Evolutionary conservation across 345 rosid species (phyloP).

Genomic region (Hibiscus syriacus): DNA sequence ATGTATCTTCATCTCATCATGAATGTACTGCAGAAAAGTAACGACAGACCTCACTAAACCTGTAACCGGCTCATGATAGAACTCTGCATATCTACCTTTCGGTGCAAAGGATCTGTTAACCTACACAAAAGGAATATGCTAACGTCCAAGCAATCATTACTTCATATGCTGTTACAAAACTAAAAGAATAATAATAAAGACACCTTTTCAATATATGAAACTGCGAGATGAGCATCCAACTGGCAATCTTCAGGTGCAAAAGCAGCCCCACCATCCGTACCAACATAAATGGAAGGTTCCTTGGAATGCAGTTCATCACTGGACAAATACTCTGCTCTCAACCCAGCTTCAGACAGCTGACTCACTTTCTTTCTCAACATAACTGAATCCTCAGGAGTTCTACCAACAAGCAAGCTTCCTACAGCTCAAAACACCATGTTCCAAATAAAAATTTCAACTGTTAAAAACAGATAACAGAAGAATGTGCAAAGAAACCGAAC

Average conservation of each 20-base stretch:
- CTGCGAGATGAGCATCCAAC: conserved; percentile 68
- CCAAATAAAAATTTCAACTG: not conserved
- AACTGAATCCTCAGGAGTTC: conserved; percentile 42
- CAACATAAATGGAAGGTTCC: conserved; percentile 59
- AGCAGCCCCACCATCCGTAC: conserved; percentile 59
- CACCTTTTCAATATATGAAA: conserved; percentile 68
- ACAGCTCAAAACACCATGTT: conserved; percentile 8
- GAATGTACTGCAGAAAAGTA: not conserved
- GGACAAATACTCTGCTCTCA: conserved; percentile 60
- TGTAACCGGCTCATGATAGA: conserved; percentile 61
- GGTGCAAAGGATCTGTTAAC: conserved; percentile 50
- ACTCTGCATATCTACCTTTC: conserved; percentile 77
- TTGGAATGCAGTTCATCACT: conserved; percentile 36
- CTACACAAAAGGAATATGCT: conserved; percentile 22
- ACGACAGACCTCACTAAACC: conserved; percentile 47
- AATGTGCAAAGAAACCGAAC: too few relatives aligned
- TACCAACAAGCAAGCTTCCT: conserved; percentile 81
- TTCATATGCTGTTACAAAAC: not conserved
- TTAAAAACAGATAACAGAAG: too few relatives aligned
- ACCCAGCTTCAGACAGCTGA: conserved; percentile 60
- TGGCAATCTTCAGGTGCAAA: conserved; percentile 76
- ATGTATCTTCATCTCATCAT: not conserved
- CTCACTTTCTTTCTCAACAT: conserved; percentile 48
- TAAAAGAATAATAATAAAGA: conserved; percentile 5
- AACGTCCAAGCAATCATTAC: not conserved